Evolutionary conservation across 306 rosid species (phyloP).

Genomic region (Vigna trinervia): DNA sequence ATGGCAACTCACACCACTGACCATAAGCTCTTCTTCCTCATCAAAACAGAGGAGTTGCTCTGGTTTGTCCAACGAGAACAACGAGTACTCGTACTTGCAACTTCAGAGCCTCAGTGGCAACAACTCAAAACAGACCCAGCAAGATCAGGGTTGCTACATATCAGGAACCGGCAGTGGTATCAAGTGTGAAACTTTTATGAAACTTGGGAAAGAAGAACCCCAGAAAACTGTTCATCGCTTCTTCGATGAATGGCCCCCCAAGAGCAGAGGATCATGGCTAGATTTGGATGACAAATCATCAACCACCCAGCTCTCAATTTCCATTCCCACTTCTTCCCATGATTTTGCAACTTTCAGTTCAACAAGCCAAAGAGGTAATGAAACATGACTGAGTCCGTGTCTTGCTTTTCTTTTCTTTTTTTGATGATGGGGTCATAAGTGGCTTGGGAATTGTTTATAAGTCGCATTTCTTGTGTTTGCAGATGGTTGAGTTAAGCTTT

Average conservation of each 20-base stretch:
- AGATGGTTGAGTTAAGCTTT: constrained; percentile 64
- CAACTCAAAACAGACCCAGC: constrained; percentile 50
- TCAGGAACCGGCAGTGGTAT: constrained; percentile 44
- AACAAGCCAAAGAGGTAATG: constrained; percentile 58
- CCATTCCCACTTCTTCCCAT: constrained; percentile 75
- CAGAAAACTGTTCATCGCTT: constrained; percentile 89
- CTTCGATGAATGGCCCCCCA: constrained; percentile 92
- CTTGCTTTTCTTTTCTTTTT: background rate
- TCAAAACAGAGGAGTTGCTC: constrained; percentile 71
- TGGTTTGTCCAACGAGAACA: constrained; percentile 53
- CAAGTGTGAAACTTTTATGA: constrained; percentile 43
- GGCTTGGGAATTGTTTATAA: background rate
- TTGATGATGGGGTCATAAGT: constrained; percentile 3
- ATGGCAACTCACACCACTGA: constrained; percentile 86
- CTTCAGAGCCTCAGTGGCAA: constrained; percentile 58
- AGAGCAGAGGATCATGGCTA: constrained; percentile 76
- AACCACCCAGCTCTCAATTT: constrained; percentile 85
- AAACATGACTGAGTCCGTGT: background rate
- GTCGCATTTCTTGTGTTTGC: constrained; percentile 45
- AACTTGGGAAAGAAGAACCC: constrained; percentile 64
- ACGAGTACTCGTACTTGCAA: constrained; percentile 73
- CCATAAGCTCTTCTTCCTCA: constrained; percentile 76
- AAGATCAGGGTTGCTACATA: constrained; percentile 53
- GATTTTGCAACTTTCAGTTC: constrained; percentile 72
- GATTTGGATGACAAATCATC: constrained; percentile 87